Evolutionary conservation across 2,329 filamentous ascomycete species (phyloP).

Genomic region (Chalara sp.): DNA sequence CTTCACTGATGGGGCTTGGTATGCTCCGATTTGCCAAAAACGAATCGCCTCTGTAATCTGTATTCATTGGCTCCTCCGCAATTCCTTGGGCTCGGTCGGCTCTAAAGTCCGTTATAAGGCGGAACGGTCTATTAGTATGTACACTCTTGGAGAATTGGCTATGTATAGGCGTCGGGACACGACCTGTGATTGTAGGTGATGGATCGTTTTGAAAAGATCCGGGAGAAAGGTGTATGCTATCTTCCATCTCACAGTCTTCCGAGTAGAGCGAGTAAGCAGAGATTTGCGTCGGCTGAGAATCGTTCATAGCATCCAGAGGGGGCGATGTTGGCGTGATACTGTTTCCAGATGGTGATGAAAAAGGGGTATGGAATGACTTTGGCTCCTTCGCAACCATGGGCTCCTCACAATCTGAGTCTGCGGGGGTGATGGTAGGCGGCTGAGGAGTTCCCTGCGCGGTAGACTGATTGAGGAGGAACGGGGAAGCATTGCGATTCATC

Average conservation of each 20-base stretch:
- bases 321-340: slow-evolving; percentile 16
- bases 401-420: slow-evolving; percentile 25
- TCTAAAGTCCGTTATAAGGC: slow-evolving; percentile 11
- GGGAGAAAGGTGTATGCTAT: slow-evolving; percentile 23
- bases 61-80: neutral
- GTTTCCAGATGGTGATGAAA: slow-evolving; percentile 14
- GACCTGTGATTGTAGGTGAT: slow-evolving; percentile 19
- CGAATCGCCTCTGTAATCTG: slow-evolving; percentile 8
- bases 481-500: slow-evolving; percentile 11
- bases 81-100: slow-evolving; percentile 18
- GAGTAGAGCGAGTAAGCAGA: slow-evolving; percentile 18
- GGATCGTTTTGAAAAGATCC: slow-evolving; percentile 22
- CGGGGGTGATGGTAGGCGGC: slow-evolving; percentile 26
- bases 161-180: slow-evolving; percentile 29
- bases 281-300: slow-evolving; percentile 19
- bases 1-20: slow-evolving; percentile 29
- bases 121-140: slow-evolving; percentile 15
- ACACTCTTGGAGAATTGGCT: slow-evolving; percentile 24
- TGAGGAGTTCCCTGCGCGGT: slow-evolving; percentile 9
- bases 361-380: slow-evolving; percentile 21
- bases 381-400: slow-evolving; percentile 16
- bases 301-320: slow-evolving; percentile 10
- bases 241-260: slow-evolving; percentile 27
- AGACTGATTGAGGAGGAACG: slow-evolving; percentile 9
- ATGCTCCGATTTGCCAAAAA: slow-evolving; percentile 22